Conservation (phyloP, 768 basidiomycete genomes). For the Panaeolus cyanescens region DNA sequence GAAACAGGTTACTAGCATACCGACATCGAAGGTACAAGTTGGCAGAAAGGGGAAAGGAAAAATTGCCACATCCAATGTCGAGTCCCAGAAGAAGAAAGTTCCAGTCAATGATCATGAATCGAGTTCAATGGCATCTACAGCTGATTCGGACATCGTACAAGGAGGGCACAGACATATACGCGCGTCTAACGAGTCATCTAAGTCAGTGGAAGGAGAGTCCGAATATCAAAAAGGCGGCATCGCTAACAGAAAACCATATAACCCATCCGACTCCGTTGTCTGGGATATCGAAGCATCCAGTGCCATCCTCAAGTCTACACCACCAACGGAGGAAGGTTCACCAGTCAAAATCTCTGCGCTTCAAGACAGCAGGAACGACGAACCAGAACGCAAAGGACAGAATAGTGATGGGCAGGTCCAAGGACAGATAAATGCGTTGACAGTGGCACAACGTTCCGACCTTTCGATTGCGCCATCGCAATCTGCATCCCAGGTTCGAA, state of each 20-base stretch:
- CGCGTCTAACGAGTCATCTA: background rate
- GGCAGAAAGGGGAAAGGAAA: no score
- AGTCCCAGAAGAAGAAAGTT: no score
- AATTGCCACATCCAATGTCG: no score
- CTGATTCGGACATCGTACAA: background rate
- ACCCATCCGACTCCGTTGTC: constrained; percentile 26
- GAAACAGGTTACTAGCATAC: no score
- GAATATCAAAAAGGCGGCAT: background rate
- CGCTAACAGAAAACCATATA: constrained; percentile 9
- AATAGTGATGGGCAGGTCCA: background rate
- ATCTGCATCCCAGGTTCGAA: constrained; percentile 27
- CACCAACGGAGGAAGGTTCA: background rate
- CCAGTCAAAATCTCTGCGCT: no score
- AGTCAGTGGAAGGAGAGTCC: background rate
- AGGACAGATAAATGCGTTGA: background rate
- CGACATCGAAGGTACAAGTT: no score
- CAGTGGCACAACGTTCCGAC: background rate
- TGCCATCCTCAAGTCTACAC: background rate
- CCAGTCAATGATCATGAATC: no score
- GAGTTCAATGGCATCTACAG: no score
- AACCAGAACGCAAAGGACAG: background rate
- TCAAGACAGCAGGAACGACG: no score
- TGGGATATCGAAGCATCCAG: constrained; percentile 34
- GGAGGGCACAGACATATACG: background rate
- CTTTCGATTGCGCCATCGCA: constrained; percentile 24